Evolutionary conservation across 257 asterid species (phyloP).

Genomic region (Fraxinus americana): DNA sequence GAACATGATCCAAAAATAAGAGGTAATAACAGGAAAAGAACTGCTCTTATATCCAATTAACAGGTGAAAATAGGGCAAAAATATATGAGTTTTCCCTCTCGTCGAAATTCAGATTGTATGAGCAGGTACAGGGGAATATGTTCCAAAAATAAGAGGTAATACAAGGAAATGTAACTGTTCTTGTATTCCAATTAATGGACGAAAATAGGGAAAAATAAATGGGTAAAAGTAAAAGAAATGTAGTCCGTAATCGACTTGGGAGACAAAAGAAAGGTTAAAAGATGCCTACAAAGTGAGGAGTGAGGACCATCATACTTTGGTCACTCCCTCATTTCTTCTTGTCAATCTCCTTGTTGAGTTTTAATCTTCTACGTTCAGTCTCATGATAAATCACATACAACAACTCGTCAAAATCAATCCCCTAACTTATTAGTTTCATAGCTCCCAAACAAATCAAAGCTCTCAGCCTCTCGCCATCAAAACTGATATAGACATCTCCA

Average conservation of each 20-base stretch:
- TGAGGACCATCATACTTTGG: constrained; percentile 27
- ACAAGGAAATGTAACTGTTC: background rate
- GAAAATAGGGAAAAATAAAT: constrained; percentile 10
- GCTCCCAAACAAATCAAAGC: constrained; percentile 47
- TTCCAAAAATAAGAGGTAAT: constrained; percentile 7
- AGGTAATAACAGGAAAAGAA: background rate
- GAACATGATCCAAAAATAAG: constrained; percentile 15
- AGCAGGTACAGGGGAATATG: constrained; percentile 8
- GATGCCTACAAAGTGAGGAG: constrained; percentile 20
- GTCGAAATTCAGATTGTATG: background rate
- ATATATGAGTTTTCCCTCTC: background rate
- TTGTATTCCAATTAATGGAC: background rate
- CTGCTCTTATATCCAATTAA: background rate
- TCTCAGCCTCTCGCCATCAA: constrained; percentile 22
- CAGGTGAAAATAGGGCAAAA: constrained; percentile 7
- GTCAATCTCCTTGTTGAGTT: constrained; percentile 11
- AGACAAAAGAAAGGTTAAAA: constrained; percentile 24
- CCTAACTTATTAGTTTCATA: constrained; percentile 34
- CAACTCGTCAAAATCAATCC: constrained; percentile 40
- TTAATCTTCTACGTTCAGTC: constrained; percentile 19
- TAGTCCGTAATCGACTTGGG: constrained; percentile 26
- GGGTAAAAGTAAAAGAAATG: too few species aligned
- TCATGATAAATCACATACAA: constrained; percentile 22
- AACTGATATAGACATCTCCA: background rate
- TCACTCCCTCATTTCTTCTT: constrained; percentile 21